Conservation (phyloP, 345 rosid species). For the Moringa oleifera region DNA sequence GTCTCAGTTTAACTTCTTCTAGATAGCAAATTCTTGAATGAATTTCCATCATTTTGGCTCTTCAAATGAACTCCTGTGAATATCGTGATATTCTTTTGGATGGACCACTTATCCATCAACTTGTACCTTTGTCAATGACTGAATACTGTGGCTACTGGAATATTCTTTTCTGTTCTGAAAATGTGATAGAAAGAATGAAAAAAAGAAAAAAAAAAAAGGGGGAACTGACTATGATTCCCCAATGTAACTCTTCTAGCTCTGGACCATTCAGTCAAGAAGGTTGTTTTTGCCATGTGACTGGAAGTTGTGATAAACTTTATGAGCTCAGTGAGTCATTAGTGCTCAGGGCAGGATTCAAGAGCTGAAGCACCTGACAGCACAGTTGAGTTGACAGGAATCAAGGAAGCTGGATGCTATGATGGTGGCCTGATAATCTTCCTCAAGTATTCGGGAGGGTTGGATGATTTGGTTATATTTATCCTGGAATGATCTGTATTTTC, state of each 20-base stretch:
- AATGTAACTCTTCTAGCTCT: neutral
- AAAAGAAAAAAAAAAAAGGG: neutral
- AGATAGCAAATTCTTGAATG: neutral
- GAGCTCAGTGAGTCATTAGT: too few species aligned
- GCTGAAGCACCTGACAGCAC: too few species aligned
- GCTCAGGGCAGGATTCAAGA: too few species aligned
- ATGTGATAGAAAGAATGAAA: neutral
- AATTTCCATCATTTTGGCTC: slow-evolving; percentile 6
- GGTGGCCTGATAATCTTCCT: too few species aligned
- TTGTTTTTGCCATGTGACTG: too few species aligned
- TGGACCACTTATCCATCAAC: slow-evolving; percentile 19
- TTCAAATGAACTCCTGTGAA: slow-evolving; percentile 13
- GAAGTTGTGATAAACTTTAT: too few species aligned
- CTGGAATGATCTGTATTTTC: too few species aligned
- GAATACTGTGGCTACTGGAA: slow-evolving; percentile 4
- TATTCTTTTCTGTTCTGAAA: slow-evolving; percentile 12
- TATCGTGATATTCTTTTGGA: slow-evolving; percentile 8
- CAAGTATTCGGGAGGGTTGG: too few species aligned
- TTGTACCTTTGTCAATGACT: slow-evolving; percentile 13
- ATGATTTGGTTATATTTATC: too few species aligned
- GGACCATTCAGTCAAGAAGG: too few species aligned
- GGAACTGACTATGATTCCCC: neutral
- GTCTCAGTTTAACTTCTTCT: neutral
- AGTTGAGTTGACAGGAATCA: too few species aligned
- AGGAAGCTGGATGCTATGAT: too few species aligned